Evolutionary conservation across 306 rosid genomes (phyloP), one percentile per base, ranked within the genome.

Genomic region (Arachis stenosperma): DNA sequence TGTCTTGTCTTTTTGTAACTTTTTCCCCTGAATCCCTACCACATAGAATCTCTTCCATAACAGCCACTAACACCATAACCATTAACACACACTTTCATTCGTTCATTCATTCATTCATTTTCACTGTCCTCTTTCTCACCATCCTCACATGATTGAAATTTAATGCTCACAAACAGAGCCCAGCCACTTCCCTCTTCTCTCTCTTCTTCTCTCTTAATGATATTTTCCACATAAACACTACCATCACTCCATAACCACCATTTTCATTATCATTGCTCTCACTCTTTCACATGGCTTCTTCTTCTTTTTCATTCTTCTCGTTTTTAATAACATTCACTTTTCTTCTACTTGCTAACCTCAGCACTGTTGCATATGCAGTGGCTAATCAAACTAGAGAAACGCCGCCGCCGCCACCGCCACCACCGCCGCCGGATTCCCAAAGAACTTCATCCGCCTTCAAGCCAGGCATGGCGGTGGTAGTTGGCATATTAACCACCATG

Each of bases 381-480:
- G 37, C 47, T 1, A 13, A 39, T 12, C 58, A 46, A 54, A 29
- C 43, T 51, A 33, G 47, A 59, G n/a, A 74, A 13, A 74, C 62
- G 4, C 78, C 73, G 5, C 59, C 79, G 0, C 74, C 80, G 10
- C 54, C 51, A 33, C 65, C 37, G 56, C 71, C 46, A 29, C 50
- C 42, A 12, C 52, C 37, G 4, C 39, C n/a, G 1, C 1, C 12
- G 0, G 10, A 50, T 10, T 53, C 73, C 0, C 64, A 6, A 1
- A 48, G 44, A 0, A 39, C 29, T 59, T 42, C 82, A 2, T 40
- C 88, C 1, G 30, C 89, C 0, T 83, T 94, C 69, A 73, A 77
- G 46, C 99, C 99, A 0, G 80, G 88, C 78, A 73, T 90, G 3
- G 73, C 84, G 0, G 84, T 91, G 8, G 29, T 91, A 0, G 81